Evolutionary conservation across 2,329 filamentous ascomycete genomes (phyloP), one percentile per base, ranked within the genome.

Genomic region (Aspergillus oerlinghausenensis): DNA sequence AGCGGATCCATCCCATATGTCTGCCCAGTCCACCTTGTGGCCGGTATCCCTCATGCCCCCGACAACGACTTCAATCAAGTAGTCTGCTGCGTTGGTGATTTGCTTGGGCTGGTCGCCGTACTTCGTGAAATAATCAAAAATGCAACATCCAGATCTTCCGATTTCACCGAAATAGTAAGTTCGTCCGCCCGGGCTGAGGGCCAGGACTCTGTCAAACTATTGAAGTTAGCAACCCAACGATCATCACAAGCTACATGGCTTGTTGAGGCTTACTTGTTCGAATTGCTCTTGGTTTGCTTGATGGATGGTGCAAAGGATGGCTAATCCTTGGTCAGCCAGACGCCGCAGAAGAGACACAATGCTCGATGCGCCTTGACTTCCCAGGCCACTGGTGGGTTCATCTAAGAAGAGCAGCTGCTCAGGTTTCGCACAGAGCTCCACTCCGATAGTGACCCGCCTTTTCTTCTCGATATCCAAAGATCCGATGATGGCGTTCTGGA

Each of bases 151-250:
- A 49, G 84, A 83, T 35, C 85, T 76, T 50, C 87, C 87, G 1
- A 88, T 82, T 0, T 82, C 81, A 0, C 86, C 86, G 55, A 88
- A 89, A 71, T 88, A 89, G 66, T 87, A 86, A 0, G 83, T 85
- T 61, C 84, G 84, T 43, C 84, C 85, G 38, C 84, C 84, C 0
- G 80, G 84, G 58, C 85, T 85, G n/a, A 88, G 74, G 0, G 84
- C 83, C 2, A 89, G 77, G 5, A 88, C 82, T 75, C 86, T 85
- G 66, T 88, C 86, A 69, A 89, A 89, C 65, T 88, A 77, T 59
- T 83, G 1, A 11, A 35, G 38, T 68, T 52, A 67, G 55, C 32
- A 21, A 29, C 32, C 11, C 49, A 48, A 9, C 2, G 14, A n/a
- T 21, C 14, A 7, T 1, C 32, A 17, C 1, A 5, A 11, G 14